A percentile compares a stretch with the other conserved stretches of the same genome.
phyloP scores from a whole-genome alignment of 257 asterid genomes.

The Echites panduratus region DNA sequence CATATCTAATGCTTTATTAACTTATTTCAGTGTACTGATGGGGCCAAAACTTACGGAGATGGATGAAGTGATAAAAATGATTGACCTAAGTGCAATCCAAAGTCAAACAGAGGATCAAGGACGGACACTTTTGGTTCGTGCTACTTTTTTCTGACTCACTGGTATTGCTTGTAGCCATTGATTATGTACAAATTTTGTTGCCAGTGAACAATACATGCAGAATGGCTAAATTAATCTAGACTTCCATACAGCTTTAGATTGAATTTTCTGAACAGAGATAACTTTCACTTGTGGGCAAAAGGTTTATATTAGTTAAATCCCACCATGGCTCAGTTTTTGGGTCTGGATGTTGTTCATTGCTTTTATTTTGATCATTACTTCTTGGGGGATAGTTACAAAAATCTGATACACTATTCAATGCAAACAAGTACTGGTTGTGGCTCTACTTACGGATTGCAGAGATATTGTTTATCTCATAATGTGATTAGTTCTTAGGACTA shows the following conservation, averaged over 20 bases:
- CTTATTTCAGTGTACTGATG: constrained; percentile 59
- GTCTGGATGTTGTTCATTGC: background rate
- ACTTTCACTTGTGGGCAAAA: background rate
- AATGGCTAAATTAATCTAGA: background rate
- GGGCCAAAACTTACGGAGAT: constrained; percentile 80
- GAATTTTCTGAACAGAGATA: too few relatives aligned
- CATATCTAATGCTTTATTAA: constrained; percentile 9
- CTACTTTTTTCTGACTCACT: constrained; percentile 50
- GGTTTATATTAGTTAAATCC: background rate
- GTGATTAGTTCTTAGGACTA: background rate
- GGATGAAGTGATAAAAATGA: constrained; percentile 68
- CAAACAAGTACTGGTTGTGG: background rate
- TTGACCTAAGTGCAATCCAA: constrained; percentile 42
- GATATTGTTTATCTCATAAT: background rate
- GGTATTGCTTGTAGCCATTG: constrained; percentile 48
- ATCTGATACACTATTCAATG: background rate
- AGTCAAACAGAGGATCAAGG: constrained; percentile 37
- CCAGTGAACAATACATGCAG: background rate
- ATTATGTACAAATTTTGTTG: constrained; percentile 10
- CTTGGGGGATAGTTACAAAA: background rate
- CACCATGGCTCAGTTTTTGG: background rate
- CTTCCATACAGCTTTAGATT: background rate
- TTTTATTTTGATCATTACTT: background rate
- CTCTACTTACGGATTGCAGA: background rate
- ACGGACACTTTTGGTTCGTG: constrained; percentile 97